Base-by-base conservation (phyloP, 305 asterid genomes). In the Ilex paraguariensis region DNA sequence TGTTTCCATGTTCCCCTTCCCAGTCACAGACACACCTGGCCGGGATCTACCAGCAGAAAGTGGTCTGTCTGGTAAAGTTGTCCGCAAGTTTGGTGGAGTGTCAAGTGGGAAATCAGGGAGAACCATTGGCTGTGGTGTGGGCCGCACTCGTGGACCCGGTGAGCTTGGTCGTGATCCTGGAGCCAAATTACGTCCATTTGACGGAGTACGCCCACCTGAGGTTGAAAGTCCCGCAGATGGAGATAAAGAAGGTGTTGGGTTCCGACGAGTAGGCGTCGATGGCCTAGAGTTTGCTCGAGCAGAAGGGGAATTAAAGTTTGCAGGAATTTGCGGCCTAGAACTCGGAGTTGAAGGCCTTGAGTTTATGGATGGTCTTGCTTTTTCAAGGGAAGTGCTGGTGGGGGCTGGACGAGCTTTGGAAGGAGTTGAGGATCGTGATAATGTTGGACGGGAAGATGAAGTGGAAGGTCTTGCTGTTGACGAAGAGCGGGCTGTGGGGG, bases 291-390 rank as follows among this genome's bases (percentile, higher is more conserved):
- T 65, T 63, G 87, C 66, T 60, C 92, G 82, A 66, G 77, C 31
- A 67, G 82, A 71, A 52, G 87, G 81, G 57, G 95, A 69, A 70
- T 51, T 86, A 64, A 73, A 36, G 68, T 76, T 82, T 56, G 80
- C 79, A 13, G 96, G 66, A 54, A 80, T 69, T 68, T 83, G 97
- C 59, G 95, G 75, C 81, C 97, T 80, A 40, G 99, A 86, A 62
- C 80, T 87, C 66, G 99, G 99, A 75, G 99, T 93, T 77, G 99
- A 90, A 66, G 99, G 97, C 72, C 99, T 84, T 21, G 97, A 86
- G 79, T 75, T 83, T 74, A 80, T 94, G 61, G 93, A 79, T 68
- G 84, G 82, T 65, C 95, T 86, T 73, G 84, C 77, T 77, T 75
- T 87, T 70, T 90, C 97, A 11, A 61, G 50, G 9, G 91, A 80